Base-by-base conservation (phyloP, 768 basidiomycete genomes). In the Suillus subalutaceus region DNA sequence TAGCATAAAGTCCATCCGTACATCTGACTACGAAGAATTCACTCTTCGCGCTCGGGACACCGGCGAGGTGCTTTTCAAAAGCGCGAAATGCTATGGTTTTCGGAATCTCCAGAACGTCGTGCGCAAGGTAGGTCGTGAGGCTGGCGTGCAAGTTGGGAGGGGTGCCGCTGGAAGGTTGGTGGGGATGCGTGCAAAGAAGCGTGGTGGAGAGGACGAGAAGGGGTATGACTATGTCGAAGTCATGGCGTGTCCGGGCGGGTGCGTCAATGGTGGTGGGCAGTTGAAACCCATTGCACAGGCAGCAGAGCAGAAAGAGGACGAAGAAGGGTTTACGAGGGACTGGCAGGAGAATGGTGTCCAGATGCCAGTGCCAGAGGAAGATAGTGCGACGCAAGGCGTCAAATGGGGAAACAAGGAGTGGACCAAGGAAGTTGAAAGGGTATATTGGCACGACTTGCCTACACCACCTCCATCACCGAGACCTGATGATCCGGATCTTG, bases 241-340 rank as follows among this genome's bases (percentile, higher is more conserved):
- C 68, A 99, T 99, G 97, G 97, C 97, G 41, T 99, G 97, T 80
- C 97, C 97, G 0, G 90, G 91, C 0, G 97, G 97, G 20, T 99
- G 97, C 76, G 94, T 97, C 50, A 98, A 98, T 75, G 97, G 97
- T 9, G 97, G 97, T 26, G 97, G 97, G 6, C 97, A 99, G 81
- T 77, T 60, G 37, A 35, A 60, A 43, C 43, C 59, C 26, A 60
- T 60, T 43, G 59, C 41, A 30, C 59, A 43, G 41, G 57, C 44
- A 44, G 56, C 43, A 9, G 62, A 16, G 52, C 64, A 63, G 38
- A 66, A 55, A 64, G 61, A 65, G 59, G 85, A 94, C 72, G 86
- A 80, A 63, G 93, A 94, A 75, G 91, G 91, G 10, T 88, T 88
- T 71, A 69, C 77, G 65, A 79, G 91, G 68, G 83, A 90, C 56